A percentile compares a stretch with the other conserved stretches of the same genome.
These are phyloP conservation scores for Aspergillus chevalieri DNA, from an alignment of 2,329 filamentous ascomycete species.

Conservation along the genomic window DNA sequence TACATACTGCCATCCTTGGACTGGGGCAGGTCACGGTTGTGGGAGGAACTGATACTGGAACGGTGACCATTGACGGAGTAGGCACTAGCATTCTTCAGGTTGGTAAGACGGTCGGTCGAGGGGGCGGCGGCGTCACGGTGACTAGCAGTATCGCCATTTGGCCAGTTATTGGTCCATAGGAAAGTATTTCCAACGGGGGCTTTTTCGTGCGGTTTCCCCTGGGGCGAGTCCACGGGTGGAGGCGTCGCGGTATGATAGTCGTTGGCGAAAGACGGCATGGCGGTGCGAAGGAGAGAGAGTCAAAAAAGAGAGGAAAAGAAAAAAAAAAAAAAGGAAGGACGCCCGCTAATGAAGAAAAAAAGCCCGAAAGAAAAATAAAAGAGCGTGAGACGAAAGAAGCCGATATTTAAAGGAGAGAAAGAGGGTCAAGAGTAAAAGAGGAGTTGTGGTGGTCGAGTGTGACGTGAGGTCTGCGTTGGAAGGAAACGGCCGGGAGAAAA, in stretches of 20 bases:
- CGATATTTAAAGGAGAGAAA: neutral
- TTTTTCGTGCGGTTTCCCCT: constrained; percentile 41
- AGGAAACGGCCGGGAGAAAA: too few relatives aligned
- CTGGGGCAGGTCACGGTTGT: constrained; percentile 35
- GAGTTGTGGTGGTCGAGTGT: constrained; percentile 9
- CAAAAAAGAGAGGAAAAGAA: neutral
- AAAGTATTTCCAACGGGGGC: constrained; percentile 41
- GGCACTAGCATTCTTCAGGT: constrained; percentile 50
- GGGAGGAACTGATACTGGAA: constrained; percentile 36
- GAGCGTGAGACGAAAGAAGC: neutral
- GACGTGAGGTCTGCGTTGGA: constrained; percentile 26
- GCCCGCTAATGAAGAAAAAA: neutral
- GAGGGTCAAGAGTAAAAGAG: neutral
- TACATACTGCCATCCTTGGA: constrained; percentile 46
- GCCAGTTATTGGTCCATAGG: constrained; percentile 39
- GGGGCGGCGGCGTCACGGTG: constrained; percentile 28
- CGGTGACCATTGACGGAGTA: constrained; percentile 55
- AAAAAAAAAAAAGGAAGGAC: neutral
- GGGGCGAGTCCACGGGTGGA: constrained; percentile 34
- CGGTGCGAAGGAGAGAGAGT: constrained; percentile 1
- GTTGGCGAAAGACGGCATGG: constrained; percentile 36
- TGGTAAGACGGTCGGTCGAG: constrained; percentile 35
- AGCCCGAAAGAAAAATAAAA: neutral
- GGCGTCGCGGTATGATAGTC: constrained; percentile 31
- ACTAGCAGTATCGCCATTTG: constrained; percentile 35